Evolutionary conservation across 2,329 filamentous ascomycete genomes (phyloP).

Genomic region (Colletotrichum truncatum): DNA sequence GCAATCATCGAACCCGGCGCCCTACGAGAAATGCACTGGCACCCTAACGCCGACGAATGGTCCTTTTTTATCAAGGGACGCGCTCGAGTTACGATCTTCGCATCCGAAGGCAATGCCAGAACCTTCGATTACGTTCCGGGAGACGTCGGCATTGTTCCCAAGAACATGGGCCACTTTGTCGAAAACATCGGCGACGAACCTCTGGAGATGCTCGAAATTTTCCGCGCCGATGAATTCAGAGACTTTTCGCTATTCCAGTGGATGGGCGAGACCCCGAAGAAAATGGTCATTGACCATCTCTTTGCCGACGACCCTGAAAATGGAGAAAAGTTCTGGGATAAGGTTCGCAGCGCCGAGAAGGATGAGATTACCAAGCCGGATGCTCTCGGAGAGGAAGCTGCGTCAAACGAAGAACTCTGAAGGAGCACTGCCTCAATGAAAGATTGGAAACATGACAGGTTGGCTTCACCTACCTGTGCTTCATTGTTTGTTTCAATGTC

Average conservation of each 20-base stretch:
- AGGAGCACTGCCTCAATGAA: neutral
- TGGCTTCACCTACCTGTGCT: neutral
- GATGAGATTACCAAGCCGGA: constrained; percentile 55
- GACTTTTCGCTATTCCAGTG: constrained; percentile 82
- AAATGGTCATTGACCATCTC: constrained; percentile 72
- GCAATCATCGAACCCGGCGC: constrained; percentile 76
- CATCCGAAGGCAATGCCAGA: constrained; percentile 71
- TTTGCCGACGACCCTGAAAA: constrained; percentile 71
- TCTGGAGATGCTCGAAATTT: constrained; percentile 80
- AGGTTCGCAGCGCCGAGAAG: constrained; percentile 70
- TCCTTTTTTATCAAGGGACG: constrained; percentile 79
- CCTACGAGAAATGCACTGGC: constrained; percentile 85
- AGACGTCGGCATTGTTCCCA: constrained; percentile 80
- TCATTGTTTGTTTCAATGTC: neutral
- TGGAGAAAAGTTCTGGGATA: constrained; percentile 69
- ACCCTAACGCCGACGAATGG: constrained; percentile 83
- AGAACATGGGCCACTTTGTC: constrained; percentile 83
- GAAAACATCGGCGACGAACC: constrained; percentile 82
- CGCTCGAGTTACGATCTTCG: constrained; percentile 80
- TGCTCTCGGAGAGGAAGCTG: neutral
- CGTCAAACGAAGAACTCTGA: constrained; percentile 18
- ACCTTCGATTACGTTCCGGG: constrained; percentile 82
- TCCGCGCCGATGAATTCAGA: constrained; percentile 75
- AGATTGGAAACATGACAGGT: neutral
- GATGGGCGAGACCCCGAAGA: constrained; percentile 76